Conservation (phyloP, 805 yeast genomes). For the Monosporozyma yasuniensis region DNA sequence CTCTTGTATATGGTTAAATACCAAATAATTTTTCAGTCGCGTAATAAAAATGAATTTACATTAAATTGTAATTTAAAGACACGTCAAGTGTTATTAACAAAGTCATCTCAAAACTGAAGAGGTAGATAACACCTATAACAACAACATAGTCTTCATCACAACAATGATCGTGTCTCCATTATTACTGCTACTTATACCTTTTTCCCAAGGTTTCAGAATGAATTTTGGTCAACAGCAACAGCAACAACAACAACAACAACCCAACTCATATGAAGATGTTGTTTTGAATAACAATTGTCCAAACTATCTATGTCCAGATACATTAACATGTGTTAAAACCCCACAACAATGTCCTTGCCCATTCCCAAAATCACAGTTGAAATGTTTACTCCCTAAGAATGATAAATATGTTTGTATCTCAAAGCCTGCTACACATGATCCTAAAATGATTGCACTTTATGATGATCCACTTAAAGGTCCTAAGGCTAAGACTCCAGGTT, state of each 20-base stretch:
- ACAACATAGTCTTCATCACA: not conserved
- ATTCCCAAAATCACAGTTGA: slow-evolving; percentile 73
- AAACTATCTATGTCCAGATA: slow-evolving; percentile 72
- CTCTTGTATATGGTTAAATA: not conserved
- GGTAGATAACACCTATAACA: not conserved
- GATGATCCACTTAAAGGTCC: slow-evolving; percentile 44
- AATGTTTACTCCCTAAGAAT: slow-evolving; percentile 61
- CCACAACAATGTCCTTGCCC: slow-evolving; percentile 84
- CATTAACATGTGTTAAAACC: slow-evolving; percentile 62
- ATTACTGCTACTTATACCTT: not conserved
- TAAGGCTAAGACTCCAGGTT: slow-evolving; percentile 37
- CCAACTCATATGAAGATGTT: slow-evolving; percentile 29
- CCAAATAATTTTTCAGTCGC: slow-evolving; percentile 1
- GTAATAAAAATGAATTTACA: not conserved
- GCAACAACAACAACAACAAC: slow-evolving; percentile 30
- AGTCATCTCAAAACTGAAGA: not conserved
- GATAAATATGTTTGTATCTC: slow-evolving; percentile 70
- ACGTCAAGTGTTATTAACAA: not conserved
- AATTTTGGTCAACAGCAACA: slow-evolving; percentile 24
- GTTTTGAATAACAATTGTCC: slow-evolving; percentile 42
- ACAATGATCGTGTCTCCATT: not conserved
- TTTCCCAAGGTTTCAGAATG: not conserved
- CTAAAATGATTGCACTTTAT: slow-evolving; percentile 27
- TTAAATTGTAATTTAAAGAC: not conserved
- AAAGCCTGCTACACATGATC: slow-evolving; percentile 52